Evolutionary conservation across 1,284 basidiomycete species (phyloP).

Genomic region (Trichosporon sp.): DNA sequence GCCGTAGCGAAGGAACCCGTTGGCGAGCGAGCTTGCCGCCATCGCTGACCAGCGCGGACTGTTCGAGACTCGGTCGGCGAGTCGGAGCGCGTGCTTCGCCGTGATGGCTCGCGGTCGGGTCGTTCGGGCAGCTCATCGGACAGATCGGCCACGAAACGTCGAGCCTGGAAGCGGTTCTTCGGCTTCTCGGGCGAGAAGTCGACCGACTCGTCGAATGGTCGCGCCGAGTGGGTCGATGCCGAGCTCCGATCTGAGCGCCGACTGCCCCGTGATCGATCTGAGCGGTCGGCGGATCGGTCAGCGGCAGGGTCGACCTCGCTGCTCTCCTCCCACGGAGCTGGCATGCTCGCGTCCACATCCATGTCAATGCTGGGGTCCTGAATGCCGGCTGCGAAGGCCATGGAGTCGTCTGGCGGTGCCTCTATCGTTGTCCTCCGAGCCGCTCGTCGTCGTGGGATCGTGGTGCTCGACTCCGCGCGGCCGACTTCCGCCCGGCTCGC

Average conservation of each 20-base stretch:
- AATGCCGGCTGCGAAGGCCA: conserved; percentile 27
- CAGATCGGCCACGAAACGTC: conserved; percentile 9
- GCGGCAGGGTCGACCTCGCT: no score
- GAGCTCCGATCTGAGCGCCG: conserved; percentile 11
- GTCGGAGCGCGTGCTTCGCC: background rate
- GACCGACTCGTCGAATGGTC: background rate
- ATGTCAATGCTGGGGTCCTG: conserved; percentile 28
- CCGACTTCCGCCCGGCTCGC: no score
- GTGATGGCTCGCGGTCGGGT: background rate
- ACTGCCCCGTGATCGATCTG: background rate
- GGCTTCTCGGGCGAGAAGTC: background rate
- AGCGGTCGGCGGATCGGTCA: no score
- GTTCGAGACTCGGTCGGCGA: background rate
- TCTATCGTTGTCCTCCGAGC: conserved; percentile 10
- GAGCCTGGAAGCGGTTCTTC: conserved; percentile 2
- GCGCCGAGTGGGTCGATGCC: background rate
- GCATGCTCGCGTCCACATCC: conserved; percentile 28
- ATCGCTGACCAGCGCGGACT: background rate
- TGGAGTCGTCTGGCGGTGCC: conserved; percentile 22
- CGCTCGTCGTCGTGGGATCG: background rate
- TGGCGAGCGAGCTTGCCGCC: background rate
- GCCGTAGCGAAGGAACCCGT: background rate
- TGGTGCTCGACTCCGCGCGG: no score
- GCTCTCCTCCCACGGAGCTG: conserved; percentile 16
- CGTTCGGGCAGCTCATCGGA: background rate